These are phyloP conservation scores for Chrysanthemum makinoi DNA, from an alignment of 129 eudicot species.

Conservation along the genomic window DNA sequence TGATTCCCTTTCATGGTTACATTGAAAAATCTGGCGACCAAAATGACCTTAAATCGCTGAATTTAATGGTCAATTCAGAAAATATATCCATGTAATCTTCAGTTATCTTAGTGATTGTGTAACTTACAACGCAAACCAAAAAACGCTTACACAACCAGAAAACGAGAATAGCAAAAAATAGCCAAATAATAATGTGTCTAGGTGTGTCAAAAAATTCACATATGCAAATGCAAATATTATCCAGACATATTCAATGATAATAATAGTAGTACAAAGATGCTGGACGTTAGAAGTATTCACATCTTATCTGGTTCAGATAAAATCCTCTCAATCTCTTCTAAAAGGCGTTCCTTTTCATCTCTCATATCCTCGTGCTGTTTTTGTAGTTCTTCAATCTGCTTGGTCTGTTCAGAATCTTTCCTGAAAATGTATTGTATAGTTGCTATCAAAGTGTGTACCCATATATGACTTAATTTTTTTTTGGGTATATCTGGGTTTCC, in stretches of 20 bases:
- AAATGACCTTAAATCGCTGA: too few species aligned
- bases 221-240: conserved; percentile 14
- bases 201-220: conserved; percentile 21
- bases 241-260: background rate
- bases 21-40: too few species aligned
- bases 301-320: conserved; percentile 47
- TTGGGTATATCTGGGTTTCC: too few species aligned
- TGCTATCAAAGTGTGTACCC: background rate
- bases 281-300: conserved; percentile 29
- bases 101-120: background rate
- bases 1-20: too few species aligned
- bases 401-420: conserved; percentile 83
- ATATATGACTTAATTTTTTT: too few species aligned
- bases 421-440: conserved; percentile 36
- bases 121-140: conserved; percentile 6
- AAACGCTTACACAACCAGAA: conserved; percentile 10
- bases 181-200: conserved; percentile 3
- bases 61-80: background rate
- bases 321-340: conserved; percentile 68
- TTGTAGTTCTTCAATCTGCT: conserved; percentile 74
- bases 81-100: background rate
- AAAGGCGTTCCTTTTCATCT: conserved; percentile 65
- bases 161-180: too few species aligned
- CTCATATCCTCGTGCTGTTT: conserved; percentile 62
- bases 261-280: conserved; percentile 14